These are phyloP conservation scores for Verticillium albo-atrum DNA, from an alignment of 2,329 filamentous ascomycete genomes.

Conservation along the genomic window DNA sequence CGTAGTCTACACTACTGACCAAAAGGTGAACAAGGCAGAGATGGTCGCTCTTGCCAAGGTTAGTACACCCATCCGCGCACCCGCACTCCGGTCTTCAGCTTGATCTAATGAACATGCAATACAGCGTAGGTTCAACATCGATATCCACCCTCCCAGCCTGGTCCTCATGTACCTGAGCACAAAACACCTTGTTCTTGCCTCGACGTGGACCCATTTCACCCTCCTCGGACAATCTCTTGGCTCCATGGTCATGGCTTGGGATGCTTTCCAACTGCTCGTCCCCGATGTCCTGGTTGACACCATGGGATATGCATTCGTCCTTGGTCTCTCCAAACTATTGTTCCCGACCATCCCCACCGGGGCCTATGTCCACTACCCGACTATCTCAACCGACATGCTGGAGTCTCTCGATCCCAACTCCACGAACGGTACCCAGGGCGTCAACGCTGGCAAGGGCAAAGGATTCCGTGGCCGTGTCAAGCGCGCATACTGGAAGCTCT, in stretches of 20 bases:
- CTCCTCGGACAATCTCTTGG: conserved; percentile 91
- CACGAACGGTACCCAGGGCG: conserved; percentile 57
- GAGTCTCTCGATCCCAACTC: conserved; percentile 66
- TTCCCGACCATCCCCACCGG: conserved; percentile 79
- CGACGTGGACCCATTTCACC: conserved; percentile 88
- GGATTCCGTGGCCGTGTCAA: conserved; percentile 70
- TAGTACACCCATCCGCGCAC: conserved; percentile 14
- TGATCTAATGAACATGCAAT: background rate
- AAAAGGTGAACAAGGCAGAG: conserved; percentile 74
- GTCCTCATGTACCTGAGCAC: conserved; percentile 89
- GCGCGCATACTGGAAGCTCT: conserved; percentile 78
- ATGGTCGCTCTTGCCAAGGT: conserved; percentile 77
- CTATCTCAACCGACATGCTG: conserved; percentile 97
- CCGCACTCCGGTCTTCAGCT: conserved; percentile 12
- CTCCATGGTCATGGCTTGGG: conserved; percentile 81
- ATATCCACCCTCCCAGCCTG: conserved; percentile 75
- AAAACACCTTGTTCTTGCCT: conserved; percentile 78
- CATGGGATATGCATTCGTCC: conserved; percentile 93
- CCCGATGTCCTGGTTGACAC: conserved; percentile 96
- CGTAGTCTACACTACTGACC: conserved; percentile 92
- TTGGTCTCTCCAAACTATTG: conserved; percentile 76
- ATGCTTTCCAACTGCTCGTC: conserved; percentile 86
- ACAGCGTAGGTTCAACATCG: conserved; percentile 86
- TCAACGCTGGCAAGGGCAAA: conserved; percentile 78
- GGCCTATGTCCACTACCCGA: conserved; percentile 96